Evolutionary conservation across 2,329 filamentous ascomycete species (phyloP).

Genomic region (Xylariaceae sp.): DNA sequence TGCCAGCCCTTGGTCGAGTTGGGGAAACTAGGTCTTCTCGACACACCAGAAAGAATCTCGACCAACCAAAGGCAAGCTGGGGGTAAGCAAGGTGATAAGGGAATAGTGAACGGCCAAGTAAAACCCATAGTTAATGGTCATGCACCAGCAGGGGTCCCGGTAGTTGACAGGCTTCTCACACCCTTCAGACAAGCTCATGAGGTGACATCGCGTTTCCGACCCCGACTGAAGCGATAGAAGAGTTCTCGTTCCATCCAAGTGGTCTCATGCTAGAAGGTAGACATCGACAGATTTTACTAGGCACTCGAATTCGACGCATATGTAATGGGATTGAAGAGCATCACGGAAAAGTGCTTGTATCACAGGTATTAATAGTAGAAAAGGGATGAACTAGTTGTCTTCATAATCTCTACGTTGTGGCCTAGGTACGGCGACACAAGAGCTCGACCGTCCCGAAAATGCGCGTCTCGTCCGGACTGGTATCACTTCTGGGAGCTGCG

Average conservation of each 20-base stretch:
- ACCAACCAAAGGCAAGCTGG: too few species aligned
- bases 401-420: too few species aligned
- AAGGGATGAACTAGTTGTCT: too few species aligned
- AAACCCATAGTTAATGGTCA: too few species aligned
- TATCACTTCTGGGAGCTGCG: conserved; percentile 2
- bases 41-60: too few species aligned
- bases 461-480: conserved; percentile 1
- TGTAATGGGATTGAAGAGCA: not conserved
- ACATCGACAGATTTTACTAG: not conserved
- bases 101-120: too few species aligned
- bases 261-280: not conserved
- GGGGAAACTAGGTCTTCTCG: too few species aligned
- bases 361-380: not conserved
- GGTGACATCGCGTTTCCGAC: not conserved
- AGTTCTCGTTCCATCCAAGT: not conserved
- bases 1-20: too few species aligned
- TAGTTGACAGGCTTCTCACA: too few species aligned
- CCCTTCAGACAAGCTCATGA: too few species aligned
- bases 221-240: not conserved
- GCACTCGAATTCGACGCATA: not conserved
- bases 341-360: not conserved
- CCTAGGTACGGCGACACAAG: not conserved
- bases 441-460: conserved; percentile 6
- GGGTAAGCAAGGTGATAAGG: too few species aligned
- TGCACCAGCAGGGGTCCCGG: too few species aligned